A percentile compares a stretch with the other conserved stretches of the same genome.
These are phyloP conservation scores for Trichoderma citrinoviride DNA, from an alignment of 2,329 filamentous ascomycete genomes.

Conservation along the genomic window DNA sequence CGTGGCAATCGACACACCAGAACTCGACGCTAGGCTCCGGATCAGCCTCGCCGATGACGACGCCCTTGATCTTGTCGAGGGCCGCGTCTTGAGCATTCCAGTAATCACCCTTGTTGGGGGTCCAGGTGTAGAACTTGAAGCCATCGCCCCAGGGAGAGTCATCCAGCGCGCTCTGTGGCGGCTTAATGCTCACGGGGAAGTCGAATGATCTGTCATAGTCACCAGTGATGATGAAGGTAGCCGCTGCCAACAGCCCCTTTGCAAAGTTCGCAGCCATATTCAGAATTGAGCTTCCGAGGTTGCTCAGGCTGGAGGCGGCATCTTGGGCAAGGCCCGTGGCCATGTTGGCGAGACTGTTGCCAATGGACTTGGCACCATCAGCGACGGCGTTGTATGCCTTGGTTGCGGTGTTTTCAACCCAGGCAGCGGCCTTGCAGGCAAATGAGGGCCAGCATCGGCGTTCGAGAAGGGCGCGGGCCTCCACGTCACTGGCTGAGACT, in stretches of 20 bases:
- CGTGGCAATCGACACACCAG: conserved; percentile 7
- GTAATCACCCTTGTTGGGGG: conserved; percentile 3
- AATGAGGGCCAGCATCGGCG: not conserved
- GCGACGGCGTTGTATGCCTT: not conserved
- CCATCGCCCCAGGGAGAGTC: conserved; percentile 9
- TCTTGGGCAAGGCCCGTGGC: not conserved
- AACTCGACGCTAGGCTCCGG: conserved; percentile 7
- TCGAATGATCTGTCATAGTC: not conserved
- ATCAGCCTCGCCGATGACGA: not conserved
- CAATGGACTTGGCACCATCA: not conserved
- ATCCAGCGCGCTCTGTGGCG: not conserved
- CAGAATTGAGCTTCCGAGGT: not conserved
- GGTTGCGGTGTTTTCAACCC: not conserved
- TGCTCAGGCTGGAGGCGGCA: not conserved
- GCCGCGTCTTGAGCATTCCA: not conserved
- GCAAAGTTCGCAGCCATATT: not conserved
- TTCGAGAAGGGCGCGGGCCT: not conserved
- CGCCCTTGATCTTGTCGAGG: conserved; percentile 6
- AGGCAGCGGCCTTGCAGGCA: not conserved
- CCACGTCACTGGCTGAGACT: not conserved
- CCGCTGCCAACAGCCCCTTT: not conserved
- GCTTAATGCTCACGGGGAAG: not conserved
- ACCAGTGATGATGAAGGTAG: not conserved
- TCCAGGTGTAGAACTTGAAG: conserved; percentile 10
- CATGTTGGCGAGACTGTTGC: not conserved